Evolutionary conservation across 139 green algal genomes (phyloP), one percentile per base, ranked within the genome.

Genomic region (Dunaliella primolecta): DNA sequence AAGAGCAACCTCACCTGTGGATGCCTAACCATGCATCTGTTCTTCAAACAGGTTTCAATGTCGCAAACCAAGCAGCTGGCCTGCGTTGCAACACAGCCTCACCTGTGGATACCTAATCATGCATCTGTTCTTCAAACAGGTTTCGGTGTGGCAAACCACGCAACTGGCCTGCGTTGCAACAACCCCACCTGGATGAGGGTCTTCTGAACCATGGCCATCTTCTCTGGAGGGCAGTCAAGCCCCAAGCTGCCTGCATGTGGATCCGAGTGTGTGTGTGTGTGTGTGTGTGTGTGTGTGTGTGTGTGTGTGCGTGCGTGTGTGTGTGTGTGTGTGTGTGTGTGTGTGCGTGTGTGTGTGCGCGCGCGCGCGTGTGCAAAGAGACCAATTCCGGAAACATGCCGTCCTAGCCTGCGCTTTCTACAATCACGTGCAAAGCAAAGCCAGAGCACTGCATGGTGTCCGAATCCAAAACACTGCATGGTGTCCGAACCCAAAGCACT

Each of bases 131-230:
- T 7, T 25, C 46, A 25, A 15, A 25, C 46, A 64, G 7, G 46
- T 25, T 64, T 64, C 15, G 7, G 15, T 64, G 15, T 15, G 15
- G 46, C 46, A 64, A 64, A 64, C 46, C 7, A 15, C 46, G 15
- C 46, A 64, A 7, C 46, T 64, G 46, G 46, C 46, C 7, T 25
- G 46, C 46, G 15, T 7, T 64, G 46, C 46, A 32, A 55, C 3
- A 64, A 30, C 1, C 35, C n/a, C 35, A 89, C 86, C 83, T 92
- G 87, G 75, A 93, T 90, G 72, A 93, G 83, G 1, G 82, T 91
- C 86, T 93, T 93, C 87, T 93, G 90, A 56, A 97, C 89, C 71
- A 97, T 25, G n/a, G 94, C 93, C 91, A 98, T 97, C 91, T 98
- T 98, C 89, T 98, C 95, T 0, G 94, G 90, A 76, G 91, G 86